phyloP scores from a whole-genome alignment of 306 rosid genomes.

The Fragaria vesca region DNA sequence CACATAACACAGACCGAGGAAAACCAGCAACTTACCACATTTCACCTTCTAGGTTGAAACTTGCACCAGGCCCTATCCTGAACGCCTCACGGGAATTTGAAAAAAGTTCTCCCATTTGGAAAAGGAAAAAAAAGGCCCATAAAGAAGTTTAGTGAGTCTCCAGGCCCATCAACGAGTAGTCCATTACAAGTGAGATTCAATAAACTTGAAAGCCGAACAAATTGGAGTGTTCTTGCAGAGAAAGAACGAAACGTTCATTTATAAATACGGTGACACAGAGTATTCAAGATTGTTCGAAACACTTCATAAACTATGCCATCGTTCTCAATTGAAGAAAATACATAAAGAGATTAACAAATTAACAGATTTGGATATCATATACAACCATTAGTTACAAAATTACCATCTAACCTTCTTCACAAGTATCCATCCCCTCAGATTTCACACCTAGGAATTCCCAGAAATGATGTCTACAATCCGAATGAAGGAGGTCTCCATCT shows the following conservation, averaged over 20 bases:
- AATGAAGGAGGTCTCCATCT: constrained; percentile 25
- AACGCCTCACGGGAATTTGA: too few relatives aligned
- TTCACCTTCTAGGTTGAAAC: too few relatives aligned
- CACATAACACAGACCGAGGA: too few relatives aligned
- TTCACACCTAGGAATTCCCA: constrained; percentile 43
- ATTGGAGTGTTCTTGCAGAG: background rate
- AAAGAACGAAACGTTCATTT: constrained; percentile 22
- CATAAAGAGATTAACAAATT: constrained; percentile 42
- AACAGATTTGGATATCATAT: constrained; percentile 66
- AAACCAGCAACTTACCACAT: too few relatives aligned
- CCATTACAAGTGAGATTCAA: background rate
- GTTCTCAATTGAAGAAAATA: constrained; percentile 39
- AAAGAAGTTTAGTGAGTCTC: too few relatives aligned
- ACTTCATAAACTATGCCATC: constrained; percentile 41
- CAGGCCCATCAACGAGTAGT: too few relatives aligned
- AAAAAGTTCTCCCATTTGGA: too few relatives aligned
- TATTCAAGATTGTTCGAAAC: constrained; percentile 41
- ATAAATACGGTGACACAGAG: constrained; percentile 29
- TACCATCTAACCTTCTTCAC: constrained; percentile 34
- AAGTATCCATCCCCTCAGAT: constrained; percentile 25
- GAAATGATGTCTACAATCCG: constrained; percentile 29
- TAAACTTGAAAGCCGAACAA: background rate
- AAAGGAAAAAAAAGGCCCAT: too few relatives aligned
- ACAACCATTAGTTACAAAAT: constrained; percentile 78
- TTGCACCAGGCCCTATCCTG: too few relatives aligned